Evolutionary conservation across 2,329 filamentous ascomycete genomes (phyloP), one percentile per base, ranked within the genome.

Genomic region (Cordyceps javanica): DNA sequence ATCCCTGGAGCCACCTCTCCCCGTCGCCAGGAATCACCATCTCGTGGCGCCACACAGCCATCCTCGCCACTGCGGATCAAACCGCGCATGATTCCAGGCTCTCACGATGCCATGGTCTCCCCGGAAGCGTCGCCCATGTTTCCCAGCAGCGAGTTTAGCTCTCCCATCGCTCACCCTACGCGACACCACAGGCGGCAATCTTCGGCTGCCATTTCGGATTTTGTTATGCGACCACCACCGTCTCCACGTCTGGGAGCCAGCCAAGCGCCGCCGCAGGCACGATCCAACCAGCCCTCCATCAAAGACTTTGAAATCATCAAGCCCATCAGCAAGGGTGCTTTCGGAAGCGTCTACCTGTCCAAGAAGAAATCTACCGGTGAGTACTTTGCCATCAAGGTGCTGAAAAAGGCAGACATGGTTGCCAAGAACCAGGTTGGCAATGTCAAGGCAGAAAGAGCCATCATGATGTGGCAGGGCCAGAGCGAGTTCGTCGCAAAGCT

Each of bases 391-490:
- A 97, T 99, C 76, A 99, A 99, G 69, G 94, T 97, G 1, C 73
- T 99, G 60, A 97, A 97, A 70, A 99, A 99, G 74, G 92, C 94
- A n/a, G 94, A 99, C 77, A 99, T 99, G 94, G 91, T 99, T 61
- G 94, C 94, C 61, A 99, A 99, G 74, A 99, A 99, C 70, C 94
- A 99, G 70, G 92, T 99, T 65, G 96, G 94, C 64, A 99, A 99
- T 68, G 94, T 99, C 67, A 97, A 99, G 73, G 94, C 95, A 9
- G 94, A 99, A 73, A 85, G 94, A 63, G 95, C 95, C 23, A 99
- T 99, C 69, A 97, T 99, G 94, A 99, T 99, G 94, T 97, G 94
- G 90, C 94, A 99, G 75, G 94, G 94, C 23, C 91, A 97, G 72
- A 99, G 95, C 70, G 94, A 99, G 60, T 99, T 99, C 70, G 94